phyloP scores from a whole-genome alignment of 148 eudicot genomes.

The Gaultheria prostrata region DNA sequence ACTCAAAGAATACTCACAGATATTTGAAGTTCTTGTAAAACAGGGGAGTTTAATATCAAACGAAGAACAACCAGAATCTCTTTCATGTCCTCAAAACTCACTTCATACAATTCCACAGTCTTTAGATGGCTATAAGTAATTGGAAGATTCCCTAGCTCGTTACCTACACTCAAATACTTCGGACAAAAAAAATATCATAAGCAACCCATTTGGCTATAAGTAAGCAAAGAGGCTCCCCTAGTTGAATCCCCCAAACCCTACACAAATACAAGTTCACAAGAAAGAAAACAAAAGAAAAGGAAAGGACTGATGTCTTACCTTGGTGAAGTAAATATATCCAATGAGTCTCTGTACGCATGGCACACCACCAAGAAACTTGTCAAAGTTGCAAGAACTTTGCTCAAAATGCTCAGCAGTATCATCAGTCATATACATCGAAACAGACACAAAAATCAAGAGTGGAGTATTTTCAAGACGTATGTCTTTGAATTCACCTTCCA shows the following conservation, averaged over 20 bases:
- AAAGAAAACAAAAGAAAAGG: background rate
- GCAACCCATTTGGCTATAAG: background rate
- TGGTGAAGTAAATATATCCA: conserved; percentile 60
- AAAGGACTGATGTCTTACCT: conserved; percentile 35
- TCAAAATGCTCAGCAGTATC: conserved; percentile 53
- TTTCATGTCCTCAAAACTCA: conserved; percentile 87
- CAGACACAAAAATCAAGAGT: conserved; percentile 36
- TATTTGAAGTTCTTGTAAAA: conserved; percentile 76
- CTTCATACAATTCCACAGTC: conserved; percentile 72
- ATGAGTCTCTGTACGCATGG: conserved; percentile 47
- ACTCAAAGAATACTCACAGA: conserved; percentile 53
- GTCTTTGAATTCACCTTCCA: conserved; percentile 64
- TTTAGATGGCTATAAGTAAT: conserved; percentile 51
- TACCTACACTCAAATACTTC: conserved; percentile 87
- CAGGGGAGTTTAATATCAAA: conserved; percentile 73
- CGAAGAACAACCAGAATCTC: conserved; percentile 82
- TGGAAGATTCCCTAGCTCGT: conserved; percentile 43
- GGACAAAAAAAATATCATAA: background rate
- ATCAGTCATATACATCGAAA: conserved; percentile 54
- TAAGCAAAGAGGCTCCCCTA: background rate
- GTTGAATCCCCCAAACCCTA: background rate
- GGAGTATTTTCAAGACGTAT: conserved; percentile 50
- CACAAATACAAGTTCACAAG: no score
- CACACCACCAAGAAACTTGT: conserved; percentile 51
- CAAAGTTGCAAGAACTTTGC: conserved; percentile 52